Percentiles rank a stretch among this genome's conserved stretches.
Evolutionary conservation across 176 grass and related monocot genomes (phyloP).

Genomic region (Dendrocalamus sinicus): DNA sequence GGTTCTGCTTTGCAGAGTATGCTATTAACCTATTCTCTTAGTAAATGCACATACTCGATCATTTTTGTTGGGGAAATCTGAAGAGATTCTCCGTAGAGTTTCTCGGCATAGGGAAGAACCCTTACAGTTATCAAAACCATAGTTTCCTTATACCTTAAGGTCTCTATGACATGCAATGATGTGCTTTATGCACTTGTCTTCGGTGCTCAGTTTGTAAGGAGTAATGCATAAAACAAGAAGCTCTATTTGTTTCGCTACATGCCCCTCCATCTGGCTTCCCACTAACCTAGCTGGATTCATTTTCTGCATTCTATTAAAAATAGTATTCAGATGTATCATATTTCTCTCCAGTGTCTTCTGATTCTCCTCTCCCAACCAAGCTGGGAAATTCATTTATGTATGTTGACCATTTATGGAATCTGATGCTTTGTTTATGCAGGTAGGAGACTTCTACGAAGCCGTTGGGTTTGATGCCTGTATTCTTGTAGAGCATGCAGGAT

Average conservation of each 20-base stretch:
- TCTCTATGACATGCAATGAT: no score
- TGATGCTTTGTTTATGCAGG: constrained; percentile 56
- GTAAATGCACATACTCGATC: neutral
- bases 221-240: constrained; percentile 12
- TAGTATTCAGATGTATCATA: neutral
- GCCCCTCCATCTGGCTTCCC: constrained; percentile 4
- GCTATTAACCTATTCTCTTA: neutral
- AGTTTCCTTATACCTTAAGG: neutral
- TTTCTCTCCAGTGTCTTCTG: neutral
- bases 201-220: constrained; percentile 4
- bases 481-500: constrained; percentile 91
- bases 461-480: constrained; percentile 98
- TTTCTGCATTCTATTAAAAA: constrained; percentile 21
- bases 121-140: constrained; percentile 12
- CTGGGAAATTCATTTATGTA: neutral
- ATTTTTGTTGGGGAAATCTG: neutral
- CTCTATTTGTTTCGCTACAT: neutral
- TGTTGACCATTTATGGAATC: constrained; percentile 12
- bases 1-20: constrained; percentile 96
- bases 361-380: neutral
- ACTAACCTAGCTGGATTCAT: constrained; percentile 5
- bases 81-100: neutral
- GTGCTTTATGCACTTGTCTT: constrained; percentile 5
- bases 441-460: constrained; percentile 96
- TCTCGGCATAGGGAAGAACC: neutral